phyloP scores from a whole-genome alignment of 305 asterid genomes.

The Vinca major region DNA sequence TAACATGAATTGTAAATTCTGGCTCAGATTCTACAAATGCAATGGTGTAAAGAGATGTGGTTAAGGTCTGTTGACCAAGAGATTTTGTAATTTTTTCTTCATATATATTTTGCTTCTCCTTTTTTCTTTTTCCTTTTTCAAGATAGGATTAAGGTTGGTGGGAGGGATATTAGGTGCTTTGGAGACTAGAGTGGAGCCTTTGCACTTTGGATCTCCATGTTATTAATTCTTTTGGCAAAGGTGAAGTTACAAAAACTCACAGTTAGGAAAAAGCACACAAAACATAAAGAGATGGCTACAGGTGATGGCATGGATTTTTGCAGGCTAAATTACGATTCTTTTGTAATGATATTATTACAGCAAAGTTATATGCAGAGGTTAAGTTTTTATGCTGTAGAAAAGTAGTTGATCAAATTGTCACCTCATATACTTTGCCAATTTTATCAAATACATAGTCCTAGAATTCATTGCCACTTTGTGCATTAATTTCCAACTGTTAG shows the following conservation, averaged over 20 bases:
- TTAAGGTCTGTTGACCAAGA: conserved; percentile 13
- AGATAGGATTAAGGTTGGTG: background rate
- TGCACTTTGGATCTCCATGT: conserved; percentile 23
- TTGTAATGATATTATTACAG: background rate
- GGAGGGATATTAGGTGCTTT: conserved; percentile 9
- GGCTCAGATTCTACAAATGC: conserved; percentile 11
- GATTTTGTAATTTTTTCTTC: conserved; percentile 19
- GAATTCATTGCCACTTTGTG: too few relatives aligned
- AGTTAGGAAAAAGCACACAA: background rate
- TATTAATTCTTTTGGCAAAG: conserved; percentile 15
- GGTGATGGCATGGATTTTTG: conserved; percentile 1
- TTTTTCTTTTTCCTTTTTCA: background rate
- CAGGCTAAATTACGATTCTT: conserved; percentile 16
- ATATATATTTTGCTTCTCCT: background rate
- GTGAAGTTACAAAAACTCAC: conserved; percentile 8
- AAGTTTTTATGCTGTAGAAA: conserved; percentile 3
- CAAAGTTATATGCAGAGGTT: background rate
- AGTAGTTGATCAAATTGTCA: background rate
- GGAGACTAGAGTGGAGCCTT: conserved; percentile 13
- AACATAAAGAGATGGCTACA: background rate
- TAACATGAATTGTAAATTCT: conserved; percentile 29
- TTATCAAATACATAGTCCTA: background rate
- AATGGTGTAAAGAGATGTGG: conserved; percentile 2
- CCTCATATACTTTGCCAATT: background rate
- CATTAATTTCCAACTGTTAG: too few relatives aligned